Percentiles rank a stretch among this genome's conserved stretches.
Evolutionary conservation across 768 basidiomycete genomes (phyloP).

Genomic region (Russula brevipes): DNA sequence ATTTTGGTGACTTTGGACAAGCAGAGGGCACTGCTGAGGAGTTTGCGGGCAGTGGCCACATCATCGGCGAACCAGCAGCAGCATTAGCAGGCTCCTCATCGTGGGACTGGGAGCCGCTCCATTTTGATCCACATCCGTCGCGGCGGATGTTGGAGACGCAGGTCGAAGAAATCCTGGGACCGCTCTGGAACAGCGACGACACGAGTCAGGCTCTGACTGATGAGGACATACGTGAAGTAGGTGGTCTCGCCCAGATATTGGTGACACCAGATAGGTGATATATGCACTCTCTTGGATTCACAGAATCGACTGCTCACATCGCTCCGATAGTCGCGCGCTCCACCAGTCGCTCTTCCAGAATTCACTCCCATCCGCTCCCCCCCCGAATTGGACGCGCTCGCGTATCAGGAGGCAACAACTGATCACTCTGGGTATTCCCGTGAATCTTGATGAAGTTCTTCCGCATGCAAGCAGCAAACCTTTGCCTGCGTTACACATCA

Average conservation of each 20-base stretch:
- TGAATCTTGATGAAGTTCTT: conserved; percentile 90
- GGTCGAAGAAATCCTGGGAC: conserved; percentile 58
- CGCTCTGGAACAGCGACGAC: conserved; percentile 56
- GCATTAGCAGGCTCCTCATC: conserved; percentile 41
- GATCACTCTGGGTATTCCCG: conserved; percentile 87
- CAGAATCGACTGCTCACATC: conserved; percentile 27
- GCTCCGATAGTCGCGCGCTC: conserved; percentile 60
- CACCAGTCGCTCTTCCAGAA: conserved; percentile 65
- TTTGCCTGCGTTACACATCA: conserved; percentile 77
- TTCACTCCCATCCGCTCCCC: conserved; percentile 67
- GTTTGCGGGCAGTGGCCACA: conserved; percentile 36
- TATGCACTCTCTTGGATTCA: conserved; percentile 7
- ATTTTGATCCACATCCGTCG: conserved; percentile 60
- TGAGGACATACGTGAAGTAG: conserved; percentile 72
- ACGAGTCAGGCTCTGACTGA: conserved; percentile 53
- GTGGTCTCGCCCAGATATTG: conserved; percentile 76
- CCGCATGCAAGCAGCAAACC: conserved; percentile 59
- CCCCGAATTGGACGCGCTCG: conserved; percentile 93
- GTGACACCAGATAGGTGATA: conserved; percentile 68
- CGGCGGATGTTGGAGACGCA: conserved; percentile 52
- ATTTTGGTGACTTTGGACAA: conserved; percentile 85
- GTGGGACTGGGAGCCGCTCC: conserved; percentile 55
- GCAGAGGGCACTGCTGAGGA: conserved; percentile 35
- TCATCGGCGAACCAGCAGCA: conserved; percentile 38
- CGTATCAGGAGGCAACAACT: conserved; percentile 86